Evolutionary conservation across 2,329 filamentous ascomycete species (phyloP).

Genomic region (Teratosphaeria epicoccoides): DNA sequence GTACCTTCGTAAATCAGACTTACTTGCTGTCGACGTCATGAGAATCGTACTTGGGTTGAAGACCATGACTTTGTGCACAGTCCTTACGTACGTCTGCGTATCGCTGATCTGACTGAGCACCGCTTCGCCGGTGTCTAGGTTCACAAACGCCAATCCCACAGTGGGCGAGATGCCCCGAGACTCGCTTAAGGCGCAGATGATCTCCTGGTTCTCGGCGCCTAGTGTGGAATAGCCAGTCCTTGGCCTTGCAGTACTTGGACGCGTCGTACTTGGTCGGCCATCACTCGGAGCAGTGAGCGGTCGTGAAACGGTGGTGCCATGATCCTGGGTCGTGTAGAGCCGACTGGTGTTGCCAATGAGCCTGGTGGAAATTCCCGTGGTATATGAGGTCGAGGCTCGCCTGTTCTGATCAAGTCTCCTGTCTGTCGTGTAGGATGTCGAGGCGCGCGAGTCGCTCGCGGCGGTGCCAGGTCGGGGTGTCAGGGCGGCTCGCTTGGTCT

Average conservation of each 20-base stretch:
- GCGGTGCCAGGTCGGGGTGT: not conserved
- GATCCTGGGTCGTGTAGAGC: constrained; percentile 7
- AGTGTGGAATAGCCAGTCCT: constrained; percentile 48
- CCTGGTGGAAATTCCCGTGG: not conserved
- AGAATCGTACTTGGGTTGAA: constrained; percentile 72
- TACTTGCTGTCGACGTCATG: constrained; percentile 54
- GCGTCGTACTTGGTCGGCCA: constrained; percentile 16
- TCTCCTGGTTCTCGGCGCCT: constrained; percentile 51
- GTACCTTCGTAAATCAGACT: not conserved
- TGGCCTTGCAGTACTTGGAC: constrained; percentile 38
- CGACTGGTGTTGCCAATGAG: constrained; percentile 5
- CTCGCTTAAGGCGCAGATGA: constrained; percentile 82
- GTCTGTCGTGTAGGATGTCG: not conserved
- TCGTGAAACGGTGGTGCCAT: constrained; percentile 17
- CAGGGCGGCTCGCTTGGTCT: not conserved
- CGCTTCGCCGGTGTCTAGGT: constrained; percentile 73
- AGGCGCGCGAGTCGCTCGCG: not conserved
- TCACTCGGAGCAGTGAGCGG: constrained; percentile 15
- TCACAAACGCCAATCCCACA: constrained; percentile 71
- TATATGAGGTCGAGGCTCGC: not conserved
- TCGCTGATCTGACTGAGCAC: constrained; percentile 86
- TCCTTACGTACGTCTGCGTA: constrained; percentile 81
- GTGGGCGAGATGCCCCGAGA: constrained; percentile 77
- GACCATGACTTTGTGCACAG: constrained; percentile 74
- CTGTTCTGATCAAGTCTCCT: not conserved